phyloP scores from a whole-genome alignment of 2,329 filamentous ascomycete species.

The Aspergillus floridensis region DNA sequence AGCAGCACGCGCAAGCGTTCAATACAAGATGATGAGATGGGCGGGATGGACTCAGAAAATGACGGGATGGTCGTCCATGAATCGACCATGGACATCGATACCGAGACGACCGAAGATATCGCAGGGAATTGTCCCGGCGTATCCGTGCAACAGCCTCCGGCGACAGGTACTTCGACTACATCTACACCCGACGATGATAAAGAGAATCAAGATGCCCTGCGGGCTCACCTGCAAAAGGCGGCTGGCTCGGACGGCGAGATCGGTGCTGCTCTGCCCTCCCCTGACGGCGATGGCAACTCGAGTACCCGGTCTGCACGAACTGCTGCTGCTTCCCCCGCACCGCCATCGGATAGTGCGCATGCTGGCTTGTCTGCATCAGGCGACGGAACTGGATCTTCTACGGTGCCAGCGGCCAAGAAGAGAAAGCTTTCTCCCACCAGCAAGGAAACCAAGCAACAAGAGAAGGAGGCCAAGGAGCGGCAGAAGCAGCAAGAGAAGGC shows the following conservation, averaged over 20 bases:
- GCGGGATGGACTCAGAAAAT: not conserved
- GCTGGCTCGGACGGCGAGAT: not conserved
- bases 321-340: not conserved
- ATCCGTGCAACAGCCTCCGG: not conserved
- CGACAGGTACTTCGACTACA: not conserved
- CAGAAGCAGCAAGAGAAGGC: conserved; percentile 49
- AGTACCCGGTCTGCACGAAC: too few species aligned
- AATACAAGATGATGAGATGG: conserved; percentile 1
- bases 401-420: conserved; percentile 25
- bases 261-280: not conserved
- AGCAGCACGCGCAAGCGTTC: not conserved
- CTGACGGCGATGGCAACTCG: not conserved
- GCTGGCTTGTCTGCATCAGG: not conserved
- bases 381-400: conserved; percentile 10
- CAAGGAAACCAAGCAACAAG: conserved; percentile 21
- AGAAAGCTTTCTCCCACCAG: conserved; percentile 15
- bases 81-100: not conserved
- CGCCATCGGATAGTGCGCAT: conserved; percentile 9
- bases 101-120: not conserved
- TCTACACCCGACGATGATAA: conserved; percentile 6
- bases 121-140: not conserved
- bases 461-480: conserved; percentile 24
- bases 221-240: not conserved
- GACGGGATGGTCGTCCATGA: not conserved
- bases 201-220: conserved; percentile 3